Base-by-base conservation (phyloP, 345 rosid genomes). In the Brassica incana region DNA sequence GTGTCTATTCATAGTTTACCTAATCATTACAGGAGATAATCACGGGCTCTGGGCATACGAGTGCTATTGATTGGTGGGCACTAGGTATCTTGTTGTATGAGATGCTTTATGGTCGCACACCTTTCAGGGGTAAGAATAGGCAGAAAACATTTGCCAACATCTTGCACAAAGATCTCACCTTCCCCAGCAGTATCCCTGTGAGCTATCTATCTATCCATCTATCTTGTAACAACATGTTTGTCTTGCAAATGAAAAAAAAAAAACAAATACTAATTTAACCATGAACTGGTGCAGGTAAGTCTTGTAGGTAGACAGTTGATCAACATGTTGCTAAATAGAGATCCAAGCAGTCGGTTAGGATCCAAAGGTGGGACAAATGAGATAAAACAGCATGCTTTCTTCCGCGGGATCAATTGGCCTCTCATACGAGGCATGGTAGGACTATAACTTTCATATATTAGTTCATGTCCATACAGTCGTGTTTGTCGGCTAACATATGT, bases 11-110 rank as follows among this genome's bases (percentile, higher is more conserved):
- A 66, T 60, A 27, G 7, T 32, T 72, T 32, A 69, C 71, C 59
- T 84, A 40, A 72, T 78, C 16, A 48, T 80, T 85, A 73, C 93
- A 92, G 99, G 99, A 95, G 84, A 92, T 89, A 78, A 91, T 95
- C 32, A 95, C 97, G 10, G 98, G 98, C 65, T 69, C 89, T 61
- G 94, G 99, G 65, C 99, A 95, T 81, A 84, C 92, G 61, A 91
- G 98, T 61, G 92, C 93, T 63, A 89, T 95, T 65, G 98, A 95
- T 82, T 93, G 98, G 97, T 93, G 98, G 99, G 90, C 99, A 71
- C 84, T 95, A 95, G 99, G 99, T 69, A 88, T 92, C 67, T 82
- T 95, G 81, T 78, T 95, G 87, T 92, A 95, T 68, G 99, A 95
- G 88, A 95, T 95, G 98, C 86, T 95, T 54, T 95, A 92, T 14